Evolutionary conservation across 495 filamentous ascomycete genomes (phyloP).

Genomic region (Neurospora sp.): DNA sequence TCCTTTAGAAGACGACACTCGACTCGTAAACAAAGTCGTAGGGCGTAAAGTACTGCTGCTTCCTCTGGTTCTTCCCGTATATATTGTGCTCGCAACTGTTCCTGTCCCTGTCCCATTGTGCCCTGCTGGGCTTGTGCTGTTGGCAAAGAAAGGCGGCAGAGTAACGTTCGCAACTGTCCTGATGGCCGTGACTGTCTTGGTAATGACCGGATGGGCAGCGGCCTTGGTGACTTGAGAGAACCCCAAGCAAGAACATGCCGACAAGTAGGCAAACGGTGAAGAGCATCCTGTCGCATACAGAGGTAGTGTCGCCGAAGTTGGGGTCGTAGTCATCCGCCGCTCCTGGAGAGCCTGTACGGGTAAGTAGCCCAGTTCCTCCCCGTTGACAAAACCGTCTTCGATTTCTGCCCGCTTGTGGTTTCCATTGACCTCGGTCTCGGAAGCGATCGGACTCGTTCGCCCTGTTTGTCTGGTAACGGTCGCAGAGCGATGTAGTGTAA

Average conservation of each 20-base stretch:
- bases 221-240: constrained; percentile 6
- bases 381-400: constrained; percentile 2
- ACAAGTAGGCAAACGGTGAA: constrained; percentile 11
- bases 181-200: constrained; percentile 2
- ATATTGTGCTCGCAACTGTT: neutral
- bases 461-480: neutral
- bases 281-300: constrained; percentile 14
- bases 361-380: neutral
- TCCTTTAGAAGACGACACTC: neutral
- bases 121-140: neutral
- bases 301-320: constrained; percentile 9
- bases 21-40: neutral
- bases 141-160: neutral
- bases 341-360: neutral
- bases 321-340: constrained; percentile 5
- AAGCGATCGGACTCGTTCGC: neutral
- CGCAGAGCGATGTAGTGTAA: neutral
- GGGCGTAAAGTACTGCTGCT: neutral
- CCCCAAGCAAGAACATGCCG: constrained; percentile 23
- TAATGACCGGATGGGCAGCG: neutral
- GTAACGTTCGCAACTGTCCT: constrained; percentile 6
- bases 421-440: neutral
- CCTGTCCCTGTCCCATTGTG: neutral
- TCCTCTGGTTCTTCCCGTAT: neutral
- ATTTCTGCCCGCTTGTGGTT: constrained; percentile 1